Evolutionary conservation across 805 yeast species (phyloP).

Genomic region (Metschnikowia hibisci): DNA sequence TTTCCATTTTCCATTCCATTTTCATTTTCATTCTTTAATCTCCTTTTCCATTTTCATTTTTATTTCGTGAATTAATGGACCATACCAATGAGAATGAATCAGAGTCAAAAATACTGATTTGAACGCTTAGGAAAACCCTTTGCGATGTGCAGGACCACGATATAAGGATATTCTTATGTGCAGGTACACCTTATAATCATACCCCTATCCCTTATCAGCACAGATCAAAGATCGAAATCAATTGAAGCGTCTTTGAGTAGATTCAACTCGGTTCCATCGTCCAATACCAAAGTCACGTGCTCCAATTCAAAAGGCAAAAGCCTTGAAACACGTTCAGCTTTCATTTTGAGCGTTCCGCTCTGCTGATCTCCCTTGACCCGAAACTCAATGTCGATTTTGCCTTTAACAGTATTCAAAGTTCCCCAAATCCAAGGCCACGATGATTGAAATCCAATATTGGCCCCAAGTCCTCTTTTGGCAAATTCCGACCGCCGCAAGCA

Average conservation of each 20-base stretch:
- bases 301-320: slow-evolving; percentile 42
- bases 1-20: too few species aligned
- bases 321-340: slow-evolving; percentile 65
- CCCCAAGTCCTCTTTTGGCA: slow-evolving; percentile 66
- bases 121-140: too few species aligned
- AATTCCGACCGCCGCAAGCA: slow-evolving; percentile 70
- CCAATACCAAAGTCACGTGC: slow-evolving; percentile 27
- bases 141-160: too few species aligned
- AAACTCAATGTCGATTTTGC: slow-evolving; percentile 71
- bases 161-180: too few species aligned
- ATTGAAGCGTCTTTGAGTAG: slow-evolving; percentile 28
- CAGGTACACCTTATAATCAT: too few species aligned
- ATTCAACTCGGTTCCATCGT: slow-evolving; percentile 22
- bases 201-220: neutral
- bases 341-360: slow-evolving; percentile 53
- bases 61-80: too few species aligned
- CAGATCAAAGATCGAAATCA: slow-evolving; percentile 24
- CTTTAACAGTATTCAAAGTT: slow-evolving; percentile 75
- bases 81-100: too few species aligned
- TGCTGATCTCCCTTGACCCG: slow-evolving; percentile 63
- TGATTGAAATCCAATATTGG: slow-evolving; percentile 67
- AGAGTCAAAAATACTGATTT: too few species aligned
- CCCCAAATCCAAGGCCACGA: slow-evolving; percentile 90
- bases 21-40: too few species aligned
- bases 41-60: too few species aligned